Evolutionary conservation across 768 basidiomycete species (phyloP), one percentile per base, ranked within the genome.

Genomic region (Termitomyces titanicus): DNA sequence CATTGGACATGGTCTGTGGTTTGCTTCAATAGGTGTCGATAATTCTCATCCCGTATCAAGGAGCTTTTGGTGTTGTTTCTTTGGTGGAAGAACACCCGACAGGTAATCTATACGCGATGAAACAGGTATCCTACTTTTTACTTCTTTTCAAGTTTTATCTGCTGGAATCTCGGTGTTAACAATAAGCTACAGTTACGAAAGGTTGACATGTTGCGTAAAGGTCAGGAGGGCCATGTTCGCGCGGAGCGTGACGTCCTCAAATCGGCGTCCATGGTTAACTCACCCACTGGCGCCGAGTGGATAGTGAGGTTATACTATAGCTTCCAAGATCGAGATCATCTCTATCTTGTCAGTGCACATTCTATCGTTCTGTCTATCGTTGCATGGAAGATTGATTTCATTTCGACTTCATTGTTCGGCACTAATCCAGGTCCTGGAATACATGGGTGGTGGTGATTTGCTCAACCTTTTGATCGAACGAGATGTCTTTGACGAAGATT

Each of bases 381-480:
- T 43, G 40, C 43, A 43, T 51, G 22, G 29, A 33, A 49, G 18
- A 47, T 64, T 67, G 66, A 67, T 66, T 70, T 74, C 77, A 82
- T 82, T 75, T 80, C 68, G 77, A 79, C 81, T 82, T 84, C 78
- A 81, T 74, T 71, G 70, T 68, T 62, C 60, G 59, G 61, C 55
- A 62, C 61, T 46, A 64, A 64, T 64, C 63, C 74, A 92, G 91
- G 83, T 95, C 48, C 81, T 96, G 44, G 91, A 96, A 67, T 97
- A 87, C 71, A 96, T 96, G 92, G 93, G 94, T 59, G 94, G 94
- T 54, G 93, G 95, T 54, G 95, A 98, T 76, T 85, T 98, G 63
- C 84, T 99, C 52, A 97, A 97, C 71, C 84, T 98, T 63, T 79
- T 98, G 67, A 96, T 98, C 63, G 92, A 97, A 72, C 76, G 87